A percentile compares a stretch with the other conserved stretches of the same genome.
Evolutionary conservation across 2,329 filamentous ascomycete genomes (phyloP).

Genomic region (Aureobasidium melanogenum): DNA sequence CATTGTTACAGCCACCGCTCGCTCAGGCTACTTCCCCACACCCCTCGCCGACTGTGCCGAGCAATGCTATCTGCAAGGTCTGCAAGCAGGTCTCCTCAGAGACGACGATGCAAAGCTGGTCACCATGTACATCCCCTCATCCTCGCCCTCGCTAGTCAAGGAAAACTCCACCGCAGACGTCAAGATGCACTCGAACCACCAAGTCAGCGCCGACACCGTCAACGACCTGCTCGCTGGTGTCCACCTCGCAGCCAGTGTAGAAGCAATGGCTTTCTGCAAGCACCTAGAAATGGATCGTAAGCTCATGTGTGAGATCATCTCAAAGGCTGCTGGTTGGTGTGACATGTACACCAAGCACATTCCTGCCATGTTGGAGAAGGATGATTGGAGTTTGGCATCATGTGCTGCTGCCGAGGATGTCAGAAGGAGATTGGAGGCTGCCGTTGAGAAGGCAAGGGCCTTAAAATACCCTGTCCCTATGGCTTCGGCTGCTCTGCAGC

Average conservation of each 20-base stretch:
- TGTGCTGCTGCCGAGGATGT: constrained; percentile 31
- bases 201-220: constrained; percentile 28
- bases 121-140: constrained; percentile 39
- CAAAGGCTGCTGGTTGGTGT: constrained; percentile 39
- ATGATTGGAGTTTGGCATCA: constrained; percentile 26
- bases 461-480: constrained; percentile 28
- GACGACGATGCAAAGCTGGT: constrained; percentile 50
- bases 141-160: constrained; percentile 24
- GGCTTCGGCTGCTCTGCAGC: constrained; percentile 27
- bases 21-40: constrained; percentile 48
- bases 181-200: constrained; percentile 27
- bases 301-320: constrained; percentile 39
- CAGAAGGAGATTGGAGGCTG: constrained; percentile 28
- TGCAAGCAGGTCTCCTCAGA: constrained; percentile 48
- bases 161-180: constrained; percentile 28
- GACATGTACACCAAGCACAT: constrained; percentile 34
- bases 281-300: constrained; percentile 36
- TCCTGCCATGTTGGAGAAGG: constrained; percentile 26
- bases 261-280: constrained; percentile 40
- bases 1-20: constrained; percentile 60
- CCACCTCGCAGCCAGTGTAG: constrained; percentile 41
- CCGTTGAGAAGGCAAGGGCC: constrained; percentile 31
- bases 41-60: constrained; percentile 56
- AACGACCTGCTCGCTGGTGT: constrained; percentile 36
- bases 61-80: constrained; percentile 53